These are phyloP conservation scores for Brassica nigra DNA, from an alignment of 345 rosid species.

Conservation along the genomic window DNA sequence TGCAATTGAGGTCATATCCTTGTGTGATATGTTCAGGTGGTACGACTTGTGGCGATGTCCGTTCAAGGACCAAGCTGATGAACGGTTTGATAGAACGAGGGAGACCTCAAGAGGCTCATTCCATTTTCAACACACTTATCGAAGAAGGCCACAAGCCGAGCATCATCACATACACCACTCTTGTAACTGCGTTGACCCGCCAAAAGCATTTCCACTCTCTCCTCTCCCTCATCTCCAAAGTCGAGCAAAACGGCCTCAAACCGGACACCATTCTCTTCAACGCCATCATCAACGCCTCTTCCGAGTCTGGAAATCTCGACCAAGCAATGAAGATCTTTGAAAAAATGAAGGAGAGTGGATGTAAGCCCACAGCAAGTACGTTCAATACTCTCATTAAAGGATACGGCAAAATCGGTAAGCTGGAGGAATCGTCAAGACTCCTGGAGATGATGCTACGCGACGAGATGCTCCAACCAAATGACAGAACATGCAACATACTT, in stretches of 20 bases:
- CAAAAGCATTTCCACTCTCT: constrained; percentile 68
- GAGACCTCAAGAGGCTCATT: constrained; percentile 78
- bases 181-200: constrained; percentile 68
- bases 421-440: constrained; percentile 70
- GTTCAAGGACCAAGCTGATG: constrained; percentile 90
- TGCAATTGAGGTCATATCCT: constrained; percentile 43
- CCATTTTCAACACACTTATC: constrained; percentile 59
- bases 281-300: constrained; percentile 83
- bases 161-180: constrained; percentile 77
- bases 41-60: constrained; percentile 65
- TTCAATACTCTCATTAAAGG: constrained; percentile 88
- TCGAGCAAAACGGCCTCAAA: constrained; percentile 73
- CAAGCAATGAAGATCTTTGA: constrained; percentile 76
- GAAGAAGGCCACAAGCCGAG: constrained; percentile 90
- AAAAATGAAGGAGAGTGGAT: constrained; percentile 78
- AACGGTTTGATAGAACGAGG: constrained; percentile 63
- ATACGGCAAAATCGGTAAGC: constrained; percentile 70
- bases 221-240: constrained; percentile 55
- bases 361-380: constrained; percentile 84
- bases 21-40: constrained; percentile 69
- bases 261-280: constrained; percentile 93
- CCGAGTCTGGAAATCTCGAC: constrained; percentile 75
- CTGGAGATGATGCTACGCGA: constrained; percentile 61
- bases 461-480: constrained; percentile 64
- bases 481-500: constrained; percentile 77